Conservation (phyloP, 768 basidiomycete genomes). For the Boletus reticulatus region DNA sequence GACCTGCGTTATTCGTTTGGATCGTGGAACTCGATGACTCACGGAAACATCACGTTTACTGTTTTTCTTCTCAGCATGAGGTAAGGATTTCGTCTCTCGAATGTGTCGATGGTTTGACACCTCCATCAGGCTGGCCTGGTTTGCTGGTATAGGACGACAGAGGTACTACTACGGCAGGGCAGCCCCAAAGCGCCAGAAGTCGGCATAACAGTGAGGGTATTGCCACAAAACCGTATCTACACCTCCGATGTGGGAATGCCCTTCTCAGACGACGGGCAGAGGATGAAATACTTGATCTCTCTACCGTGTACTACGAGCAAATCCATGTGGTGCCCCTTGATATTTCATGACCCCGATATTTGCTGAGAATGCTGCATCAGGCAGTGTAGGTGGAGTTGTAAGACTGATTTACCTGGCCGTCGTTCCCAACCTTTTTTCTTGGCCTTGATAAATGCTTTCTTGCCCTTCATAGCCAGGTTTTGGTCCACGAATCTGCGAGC, state of each 20-base stretch:
- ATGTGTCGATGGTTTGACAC: conserved; percentile 4
- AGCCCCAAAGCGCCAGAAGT: conserved; percentile 12
- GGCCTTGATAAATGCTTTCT: conserved; percentile 26
- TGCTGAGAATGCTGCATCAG: conserved; percentile 31
- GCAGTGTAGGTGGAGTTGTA: neutral
- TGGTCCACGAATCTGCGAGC: conserved; percentile 52
- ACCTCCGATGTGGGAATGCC: neutral
- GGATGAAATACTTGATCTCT: neutral
- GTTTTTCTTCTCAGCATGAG: conserved; percentile 54
- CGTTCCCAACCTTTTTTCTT: conserved; percentile 55
- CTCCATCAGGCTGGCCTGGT: conserved; percentile 50
- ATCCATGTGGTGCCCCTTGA: conserved; percentile 52
- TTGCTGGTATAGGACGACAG: conserved; percentile 48
- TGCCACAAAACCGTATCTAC: neutral
- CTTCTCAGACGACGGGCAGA: neutral
- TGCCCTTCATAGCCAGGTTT: conserved; percentile 47
- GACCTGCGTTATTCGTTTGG: conserved; percentile 48
- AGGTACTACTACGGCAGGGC: conserved; percentile 39
- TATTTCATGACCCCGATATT: conserved; percentile 56
- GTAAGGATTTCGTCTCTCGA: conserved; percentile 32
- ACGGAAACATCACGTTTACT: conserved; percentile 72
- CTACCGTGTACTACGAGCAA: conserved; percentile 27
- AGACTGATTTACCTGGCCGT: conserved; percentile 46
- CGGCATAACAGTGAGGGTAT: conserved; percentile 1
- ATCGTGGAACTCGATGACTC: conserved; percentile 70